Evolutionary conservation across 2,329 filamentous ascomycete species (phyloP).

Genomic region (Truncatella angustata): DNA sequence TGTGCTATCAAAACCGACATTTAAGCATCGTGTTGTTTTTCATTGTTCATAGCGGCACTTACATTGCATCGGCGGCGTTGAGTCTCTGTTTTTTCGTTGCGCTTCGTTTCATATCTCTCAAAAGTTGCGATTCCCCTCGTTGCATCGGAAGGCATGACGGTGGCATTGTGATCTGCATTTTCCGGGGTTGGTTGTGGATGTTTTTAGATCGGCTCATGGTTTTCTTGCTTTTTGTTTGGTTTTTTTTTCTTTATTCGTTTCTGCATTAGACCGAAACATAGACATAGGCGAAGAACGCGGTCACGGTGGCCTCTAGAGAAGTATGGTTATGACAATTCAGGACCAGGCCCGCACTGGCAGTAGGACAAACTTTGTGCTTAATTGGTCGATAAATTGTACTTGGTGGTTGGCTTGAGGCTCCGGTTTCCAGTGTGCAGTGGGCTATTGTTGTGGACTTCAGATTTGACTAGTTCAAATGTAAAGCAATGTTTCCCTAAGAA

Average conservation of each 20-base stretch:
- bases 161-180: constrained; percentile 34
- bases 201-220: constrained; percentile 28
- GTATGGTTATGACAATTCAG: constrained; percentile 24
- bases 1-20: constrained; percentile 41
- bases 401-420: neutral
- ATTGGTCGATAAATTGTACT: neutral
- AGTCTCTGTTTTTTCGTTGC: constrained; percentile 21
- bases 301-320: constrained; percentile 18
- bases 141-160: constrained; percentile 32
- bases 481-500: no score
- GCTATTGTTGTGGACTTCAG: no score
- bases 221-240: neutral
- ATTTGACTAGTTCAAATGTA: no score
- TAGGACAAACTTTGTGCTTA: no score
- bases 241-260: neutral
- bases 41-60: constrained; percentile 7
- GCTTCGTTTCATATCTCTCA: constrained; percentile 14
- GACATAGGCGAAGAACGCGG: constrained; percentile 24
- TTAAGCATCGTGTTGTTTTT: constrained; percentile 18
- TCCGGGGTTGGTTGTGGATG: constrained; percentile 28
- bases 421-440: neutral
- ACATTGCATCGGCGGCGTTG: constrained; percentile 27
- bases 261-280: constrained; percentile 33
- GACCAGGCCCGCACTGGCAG: no score
- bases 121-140: constrained; percentile 27